A percentile compares a stretch with the other conserved stretches of the same genome.
phyloP scores from a whole-genome alignment of 371 early-diverging fungal genomes.

The Mortierella sp. region DNA sequence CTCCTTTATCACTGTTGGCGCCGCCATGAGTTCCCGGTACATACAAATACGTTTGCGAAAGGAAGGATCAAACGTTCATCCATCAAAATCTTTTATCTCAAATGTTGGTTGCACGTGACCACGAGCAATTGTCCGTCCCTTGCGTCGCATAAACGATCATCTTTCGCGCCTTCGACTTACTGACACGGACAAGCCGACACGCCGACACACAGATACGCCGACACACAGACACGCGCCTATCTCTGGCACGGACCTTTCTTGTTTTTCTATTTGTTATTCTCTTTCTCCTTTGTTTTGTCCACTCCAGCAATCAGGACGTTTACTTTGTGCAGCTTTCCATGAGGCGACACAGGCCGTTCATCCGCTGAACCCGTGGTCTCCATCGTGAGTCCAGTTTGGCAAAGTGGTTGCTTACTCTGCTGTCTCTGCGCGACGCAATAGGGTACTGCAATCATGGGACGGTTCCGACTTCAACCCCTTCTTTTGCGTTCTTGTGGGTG shows the following conservation, averaged over 20 bases:
- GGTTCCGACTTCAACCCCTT: neutral
- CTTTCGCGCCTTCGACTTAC: too few species aligned
- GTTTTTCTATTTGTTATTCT: too few species aligned
- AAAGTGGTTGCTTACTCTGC: neutral
- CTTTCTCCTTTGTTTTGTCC: neutral
- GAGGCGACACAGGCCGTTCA: too few species aligned
- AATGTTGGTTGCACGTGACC: neutral
- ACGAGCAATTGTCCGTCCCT: too few species aligned
- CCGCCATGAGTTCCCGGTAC: neutral
- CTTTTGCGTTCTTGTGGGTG: neutral
- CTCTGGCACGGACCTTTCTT: too few species aligned
- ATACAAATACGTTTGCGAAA: constrained; percentile 14
- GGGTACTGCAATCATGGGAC: neutral
- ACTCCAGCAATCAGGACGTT: neutral
- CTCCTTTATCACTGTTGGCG: neutral
- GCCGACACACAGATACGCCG: too few species aligned
- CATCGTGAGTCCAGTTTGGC: neutral
- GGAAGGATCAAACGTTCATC: constrained; percentile 3
- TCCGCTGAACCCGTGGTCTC: neutral
- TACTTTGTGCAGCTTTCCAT: neutral
- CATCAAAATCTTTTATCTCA: neutral
- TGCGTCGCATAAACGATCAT: too few species aligned
- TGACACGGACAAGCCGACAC: too few species aligned
- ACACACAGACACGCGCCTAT: too few species aligned
- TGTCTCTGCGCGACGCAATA: constrained; percentile 1